Conservation (phyloP, 1,284 basidiomycete genomes). For the Cryptococcus sp. region DNA sequence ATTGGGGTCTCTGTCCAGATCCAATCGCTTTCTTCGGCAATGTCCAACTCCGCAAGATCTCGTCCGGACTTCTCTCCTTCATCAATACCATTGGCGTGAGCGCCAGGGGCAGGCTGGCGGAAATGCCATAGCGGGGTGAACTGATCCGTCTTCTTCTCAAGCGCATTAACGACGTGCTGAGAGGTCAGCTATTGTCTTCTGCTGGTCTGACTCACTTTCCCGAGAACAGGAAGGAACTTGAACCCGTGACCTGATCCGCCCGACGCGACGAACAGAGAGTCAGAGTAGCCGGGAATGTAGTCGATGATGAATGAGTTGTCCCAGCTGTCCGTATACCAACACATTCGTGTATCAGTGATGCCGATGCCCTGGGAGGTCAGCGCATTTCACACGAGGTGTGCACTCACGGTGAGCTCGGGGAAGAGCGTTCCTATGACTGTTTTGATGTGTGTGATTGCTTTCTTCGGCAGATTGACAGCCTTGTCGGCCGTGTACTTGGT, state of each 20-base stretch:
- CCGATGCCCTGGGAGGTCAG: conserved; percentile 20
- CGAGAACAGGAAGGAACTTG: conserved; percentile 40
- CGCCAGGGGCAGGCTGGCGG: conserved; percentile 17
- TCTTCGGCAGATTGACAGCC: conserved; percentile 24
- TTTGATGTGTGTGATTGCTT: conserved; percentile 28
- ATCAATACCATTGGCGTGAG: conserved; percentile 27
- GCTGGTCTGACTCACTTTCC: conserved; percentile 15
- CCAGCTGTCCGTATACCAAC: conserved; percentile 39
- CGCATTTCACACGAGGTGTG: not conserved
- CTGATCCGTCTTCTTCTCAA: conserved; percentile 27
- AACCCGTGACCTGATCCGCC: conserved; percentile 38
- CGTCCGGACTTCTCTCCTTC: conserved; percentile 26
- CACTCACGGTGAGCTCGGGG: conserved; percentile 26
- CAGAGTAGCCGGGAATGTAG: conserved; percentile 30
- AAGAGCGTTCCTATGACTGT: conserved; percentile 18
- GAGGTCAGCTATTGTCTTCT: not conserved
- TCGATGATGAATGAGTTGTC: conserved; percentile 30
- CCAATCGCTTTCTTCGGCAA: conserved; percentile 19
- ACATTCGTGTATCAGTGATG: conserved; percentile 33
- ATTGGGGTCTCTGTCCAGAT: not conserved
- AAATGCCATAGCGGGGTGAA: conserved; percentile 31
- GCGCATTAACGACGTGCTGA: conserved; percentile 28
- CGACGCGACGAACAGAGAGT: conserved; percentile 28
- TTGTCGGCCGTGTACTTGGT: conserved; percentile 26
- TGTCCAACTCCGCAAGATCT: conserved; percentile 12